Conservation (phyloP, 2,329 filamentous ascomycete species). For the Aspergillus puulaauensis region DNA sequence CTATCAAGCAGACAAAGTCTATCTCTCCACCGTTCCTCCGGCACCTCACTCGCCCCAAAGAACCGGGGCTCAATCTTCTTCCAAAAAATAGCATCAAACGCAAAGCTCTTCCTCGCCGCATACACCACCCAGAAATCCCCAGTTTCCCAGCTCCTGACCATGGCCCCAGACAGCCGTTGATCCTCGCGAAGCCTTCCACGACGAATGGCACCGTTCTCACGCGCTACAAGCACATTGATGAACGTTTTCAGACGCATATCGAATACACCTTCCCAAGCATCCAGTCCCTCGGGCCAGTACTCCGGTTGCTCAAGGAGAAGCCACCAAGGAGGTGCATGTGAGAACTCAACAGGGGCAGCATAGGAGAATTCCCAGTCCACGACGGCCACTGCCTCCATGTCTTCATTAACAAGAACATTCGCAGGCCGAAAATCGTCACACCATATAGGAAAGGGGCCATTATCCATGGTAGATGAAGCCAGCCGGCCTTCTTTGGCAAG, state of each 20-base stretch:
- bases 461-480: slow-evolving; percentile 12
- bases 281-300: slow-evolving; percentile 18
- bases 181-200: slow-evolving; percentile 1
- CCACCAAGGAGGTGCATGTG: slow-evolving; percentile 20
- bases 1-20: slow-evolving; percentile 8
- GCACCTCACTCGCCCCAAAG: background rate
- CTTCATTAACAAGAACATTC: slow-evolving; percentile 14
- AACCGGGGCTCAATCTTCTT: slow-evolving; percentile 7
- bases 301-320: slow-evolving; percentile 18
- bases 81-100: slow-evolving; percentile 14
- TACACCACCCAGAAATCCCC: slow-evolving; percentile 14
- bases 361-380: slow-evolving; percentile 24
- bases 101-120: slow-evolving; percentile 10
- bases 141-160: slow-evolving; percentile 8
- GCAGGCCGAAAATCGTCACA: slow-evolving; percentile 21
- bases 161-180: slow-evolving; percentile 15
- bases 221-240: background rate
- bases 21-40: slow-evolving; percentile 8
- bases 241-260: slow-evolving; percentile 14
- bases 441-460: slow-evolving; percentile 23
- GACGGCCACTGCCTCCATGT: slow-evolving; percentile 9
- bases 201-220: slow-evolving; percentile 10
- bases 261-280: slow-evolving; percentile 17
- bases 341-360: slow-evolving; percentile 17
- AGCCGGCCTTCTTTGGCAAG: slow-evolving; percentile 15